Base-by-base conservation (phyloP, 768 basidiomycete genomes). In the Lactarius hengduanensis region DNA sequence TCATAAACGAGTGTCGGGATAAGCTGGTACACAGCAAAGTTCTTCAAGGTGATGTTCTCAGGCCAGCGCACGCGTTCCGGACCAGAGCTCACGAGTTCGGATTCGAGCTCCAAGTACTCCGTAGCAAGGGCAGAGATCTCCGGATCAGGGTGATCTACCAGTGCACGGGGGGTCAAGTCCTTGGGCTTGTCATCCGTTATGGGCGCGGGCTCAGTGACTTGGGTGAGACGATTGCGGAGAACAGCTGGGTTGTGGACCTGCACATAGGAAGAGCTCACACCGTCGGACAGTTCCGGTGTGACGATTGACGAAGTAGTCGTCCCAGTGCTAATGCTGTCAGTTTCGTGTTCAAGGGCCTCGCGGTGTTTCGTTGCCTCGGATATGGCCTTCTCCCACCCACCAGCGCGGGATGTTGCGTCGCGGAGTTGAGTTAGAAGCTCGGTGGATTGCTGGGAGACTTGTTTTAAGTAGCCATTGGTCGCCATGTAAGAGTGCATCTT, bases 1-100 rank as follows among this genome's bases (percentile, higher is more conserved):
- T 98, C 95, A 73, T 99, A 99, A 8, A 98, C 95, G 53, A 99
- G 82, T 0, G 94, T 94, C 16, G 97, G 97, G 56, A 92, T 87
- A 45, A 96, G 78, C 78, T 92, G 86, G 77, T 96, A 99, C 45
- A 89, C 83, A 34, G 84, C 84, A 74, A 95, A 98, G 76, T 94
- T 90, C 72, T 81, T 84, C 73, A 86, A 83, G 0, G 88, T 89
- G 67, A 98, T 83, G 74, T 95, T 98, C 57, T 87, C 81, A 0
- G 96, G 96, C 86, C 92, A 99, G 20, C 81, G 82, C 45, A 95
- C 82, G 60, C 80, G 78, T 58, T 80, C 75, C 9, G 87, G 84
- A 4, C 96, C 94, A 34, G 81, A 79, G 63, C 89, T 89, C 22
- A 84, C 84, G 22, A 99, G 80, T 73, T 96, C 94, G 8, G 80